Evolutionary conservation across 345 rosid genomes (phyloP), one percentile per base, ranked within the genome.

Genomic region (Moringa oleifera): DNA sequence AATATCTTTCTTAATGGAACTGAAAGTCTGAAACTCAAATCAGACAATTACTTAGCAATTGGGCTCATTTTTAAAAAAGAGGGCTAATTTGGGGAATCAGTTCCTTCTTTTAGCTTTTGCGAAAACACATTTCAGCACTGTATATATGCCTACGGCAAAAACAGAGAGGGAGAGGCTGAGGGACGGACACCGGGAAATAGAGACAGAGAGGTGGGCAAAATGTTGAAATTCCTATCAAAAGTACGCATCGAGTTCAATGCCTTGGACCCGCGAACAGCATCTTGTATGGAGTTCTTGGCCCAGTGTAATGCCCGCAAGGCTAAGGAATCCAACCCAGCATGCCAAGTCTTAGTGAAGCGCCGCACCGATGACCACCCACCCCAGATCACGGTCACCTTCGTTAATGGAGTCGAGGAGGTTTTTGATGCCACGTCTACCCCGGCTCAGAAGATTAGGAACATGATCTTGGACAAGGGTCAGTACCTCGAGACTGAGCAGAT

Each of bases 281-380:
- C 97, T 9, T 86, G 95, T 67, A 86, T 88, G 77, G 97, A 94
- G 70, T 88, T 88, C 86, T 64, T 90, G 53, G 95, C 97, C 20
- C 99, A 90, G 65, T 94, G 99, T 83, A 90, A 86, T 66, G 87
- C 96, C 12, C 80, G 83, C 41, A 86, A 88, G 64, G 97, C 96
- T 59, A 86, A 88, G 71, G 92, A 94, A 28, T 94, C 97, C 5
- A 94, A 90, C 63, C 90, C 98, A 0, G 69, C 84, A 7, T 93
- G 98, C 72, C 89, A 88, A 67, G 61, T 93, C 17, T 23, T 75
- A 58, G 94, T 90, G 74, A 93, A 93, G 89, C 96, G 92, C 36
- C 83, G 96, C 55, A 88, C 94, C 5, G 96, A 93, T 45, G 94
- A 88, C 45, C 87, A 81, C 41, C 90, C 96, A 0, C 97, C 96